These are phyloP conservation scores for Coemansia sp. DNA, from an alignment of 192 early-diverging fungal genomes.

Conservation along the genomic window DNA sequence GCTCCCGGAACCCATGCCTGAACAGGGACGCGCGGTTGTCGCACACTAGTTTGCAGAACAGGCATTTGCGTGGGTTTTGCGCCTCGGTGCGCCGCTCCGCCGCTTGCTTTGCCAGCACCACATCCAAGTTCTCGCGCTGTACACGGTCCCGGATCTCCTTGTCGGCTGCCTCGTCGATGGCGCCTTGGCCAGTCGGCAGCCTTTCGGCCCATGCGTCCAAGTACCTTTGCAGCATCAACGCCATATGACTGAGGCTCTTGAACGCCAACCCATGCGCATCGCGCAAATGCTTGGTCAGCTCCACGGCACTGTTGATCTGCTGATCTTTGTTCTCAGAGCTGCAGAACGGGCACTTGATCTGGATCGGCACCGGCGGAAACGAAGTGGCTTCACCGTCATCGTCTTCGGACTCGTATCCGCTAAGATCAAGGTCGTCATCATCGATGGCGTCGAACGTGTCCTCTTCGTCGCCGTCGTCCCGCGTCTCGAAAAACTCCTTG, in stretches of 20 bases:
- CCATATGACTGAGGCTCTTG: constrained; percentile 74
- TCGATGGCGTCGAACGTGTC: constrained; percentile 43
- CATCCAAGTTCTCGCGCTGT: constrained; percentile 68
- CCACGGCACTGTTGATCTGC: constrained; percentile 61
- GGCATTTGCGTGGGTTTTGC: constrained; percentile 71
- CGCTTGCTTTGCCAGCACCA: constrained; percentile 72
- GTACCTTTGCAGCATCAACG: constrained; percentile 74
- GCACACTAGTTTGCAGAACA: constrained; percentile 88
- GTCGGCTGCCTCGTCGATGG: constrained; percentile 11
- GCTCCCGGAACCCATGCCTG: constrained; percentile 85
- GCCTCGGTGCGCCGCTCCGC: constrained; percentile 68
- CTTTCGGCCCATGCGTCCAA: constrained; percentile 69
- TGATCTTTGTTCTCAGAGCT: constrained; percentile 38
- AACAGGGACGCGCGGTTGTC: constrained; percentile 71
- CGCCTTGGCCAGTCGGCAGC: constrained; percentile 29
- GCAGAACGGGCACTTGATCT: constrained; percentile 69
- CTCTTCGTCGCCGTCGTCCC: constrained; percentile 34
- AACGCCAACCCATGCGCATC: constrained; percentile 64
- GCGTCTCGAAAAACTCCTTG: constrained; percentile 43
- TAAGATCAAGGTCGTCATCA: constrained; percentile 43
- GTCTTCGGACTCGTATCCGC: constrained; percentile 52
- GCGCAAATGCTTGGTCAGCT: constrained; percentile 66
- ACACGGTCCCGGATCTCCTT: constrained; percentile 69
- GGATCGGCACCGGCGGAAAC: constrained; percentile 54
- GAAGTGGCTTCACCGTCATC: constrained; percentile 35